Evolutionary conservation across 2,329 filamentous ascomycete species (phyloP).

Genomic region (Colletotrichum sp.): DNA sequence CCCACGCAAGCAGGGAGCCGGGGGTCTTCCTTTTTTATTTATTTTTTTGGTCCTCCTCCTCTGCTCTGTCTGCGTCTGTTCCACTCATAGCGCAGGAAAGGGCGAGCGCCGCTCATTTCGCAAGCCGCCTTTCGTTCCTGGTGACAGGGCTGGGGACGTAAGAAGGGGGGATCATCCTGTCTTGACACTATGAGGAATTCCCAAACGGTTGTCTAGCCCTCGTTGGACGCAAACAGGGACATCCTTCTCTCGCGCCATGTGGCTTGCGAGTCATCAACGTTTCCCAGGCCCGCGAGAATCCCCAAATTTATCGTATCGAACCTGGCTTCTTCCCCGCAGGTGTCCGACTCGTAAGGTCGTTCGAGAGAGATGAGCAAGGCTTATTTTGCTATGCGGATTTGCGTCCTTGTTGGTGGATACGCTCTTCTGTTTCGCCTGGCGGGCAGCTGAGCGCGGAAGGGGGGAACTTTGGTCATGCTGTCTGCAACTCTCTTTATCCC

Average conservation of each 20-base stretch:
- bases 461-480: background rate
- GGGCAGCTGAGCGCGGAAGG: background rate
- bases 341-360: background rate
- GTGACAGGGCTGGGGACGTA: slow-evolving; percentile 1
- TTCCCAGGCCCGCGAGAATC: background rate
- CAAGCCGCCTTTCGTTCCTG: background rate
- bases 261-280: slow-evolving; percentile 15
- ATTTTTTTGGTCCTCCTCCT: background rate
- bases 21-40: background rate
- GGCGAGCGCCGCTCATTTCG: background rate
- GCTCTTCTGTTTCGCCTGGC: background rate
- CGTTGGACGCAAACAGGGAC: background rate
- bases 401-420: background rate
- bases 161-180: background rate
- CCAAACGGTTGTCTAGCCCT: background rate
- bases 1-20: background rate
- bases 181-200: background rate
- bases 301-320: background rate
- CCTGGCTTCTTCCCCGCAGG: background rate
- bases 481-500: background rate
- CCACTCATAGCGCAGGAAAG: background rate
- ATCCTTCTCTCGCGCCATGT: slow-evolving; percentile 10
- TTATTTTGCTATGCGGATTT: background rate
- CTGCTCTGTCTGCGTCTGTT: background rate
- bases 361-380: background rate